A percentile compares a stretch with the other conserved stretches of the same genome.
These are phyloP conservation scores for Zizania latifolia DNA, from an alignment of 176 grass and related monocot genomes.

Conservation along the genomic window DNA sequence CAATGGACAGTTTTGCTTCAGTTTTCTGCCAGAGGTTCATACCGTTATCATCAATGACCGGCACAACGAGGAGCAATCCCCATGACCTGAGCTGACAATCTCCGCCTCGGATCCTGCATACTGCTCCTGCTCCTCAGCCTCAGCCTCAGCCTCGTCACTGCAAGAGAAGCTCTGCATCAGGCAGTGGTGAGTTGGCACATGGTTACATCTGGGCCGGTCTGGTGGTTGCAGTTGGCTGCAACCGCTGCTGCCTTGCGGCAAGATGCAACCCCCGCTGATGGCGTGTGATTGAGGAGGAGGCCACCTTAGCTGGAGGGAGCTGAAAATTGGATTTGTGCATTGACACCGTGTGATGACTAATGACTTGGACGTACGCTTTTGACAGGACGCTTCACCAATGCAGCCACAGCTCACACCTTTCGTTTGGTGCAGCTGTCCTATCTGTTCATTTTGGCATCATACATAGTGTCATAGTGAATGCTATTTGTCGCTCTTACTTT, in stretches of 20 bases:
- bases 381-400: slow-evolving; percentile 25
- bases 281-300: background rate
- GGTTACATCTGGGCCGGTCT: background rate
- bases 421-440: slow-evolving; percentile 18
- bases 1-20: background rate
- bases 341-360: slow-evolving; percentile 28
- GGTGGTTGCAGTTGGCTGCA: background rate
- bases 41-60: slow-evolving; percentile 47
- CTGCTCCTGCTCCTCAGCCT: slow-evolving; percentile 17
- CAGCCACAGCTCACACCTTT: slow-evolving; percentile 28
- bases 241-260: background rate
- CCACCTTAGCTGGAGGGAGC: background rate
- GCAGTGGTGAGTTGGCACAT: background rate
- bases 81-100: slow-evolving; percentile 15
- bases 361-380: slow-evolving; percentile 31
- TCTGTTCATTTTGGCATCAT: slow-evolving; percentile 3
- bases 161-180: slow-evolving; percentile 3
- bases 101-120: background rate
- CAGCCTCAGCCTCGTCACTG: slow-evolving; percentile 44
- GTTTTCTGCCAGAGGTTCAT: background rate
- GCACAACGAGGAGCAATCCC: slow-evolving; percentile 34
- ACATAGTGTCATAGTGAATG: no score
- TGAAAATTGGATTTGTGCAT: slow-evolving; percentile 8
- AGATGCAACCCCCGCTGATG: background rate
- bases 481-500: background rate